These are phyloP conservation scores for Elaeis guineensis DNA, from an alignment of 176 grass and related monocot genomes.

Conservation along the genomic window DNA sequence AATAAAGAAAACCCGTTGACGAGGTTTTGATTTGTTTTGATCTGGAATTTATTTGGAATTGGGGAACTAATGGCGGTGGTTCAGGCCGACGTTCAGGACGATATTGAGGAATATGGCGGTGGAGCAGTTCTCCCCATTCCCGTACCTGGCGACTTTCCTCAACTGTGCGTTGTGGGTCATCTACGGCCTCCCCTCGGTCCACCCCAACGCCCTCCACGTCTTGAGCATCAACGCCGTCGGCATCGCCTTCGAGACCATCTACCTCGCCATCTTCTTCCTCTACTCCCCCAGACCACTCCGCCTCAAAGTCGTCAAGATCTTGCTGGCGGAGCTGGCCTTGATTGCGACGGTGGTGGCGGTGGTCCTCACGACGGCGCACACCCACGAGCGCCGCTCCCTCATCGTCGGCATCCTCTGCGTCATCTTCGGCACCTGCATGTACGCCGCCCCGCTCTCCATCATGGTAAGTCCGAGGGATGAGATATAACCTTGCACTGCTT, in stretches of 20 bases:
- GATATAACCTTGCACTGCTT: too few species aligned
- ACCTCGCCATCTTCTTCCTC: conserved; percentile 56
- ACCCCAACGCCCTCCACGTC: conserved; percentile 73
- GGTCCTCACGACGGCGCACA: conserved; percentile 36
- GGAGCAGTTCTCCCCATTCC: conserved; percentile 60
- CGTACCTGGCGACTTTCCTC: conserved; percentile 82
- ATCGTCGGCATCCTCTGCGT: conserved; percentile 61
- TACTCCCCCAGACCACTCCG: conserved; percentile 32
- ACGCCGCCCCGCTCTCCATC: conserved; percentile 42
- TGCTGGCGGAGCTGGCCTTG: conserved; percentile 37
- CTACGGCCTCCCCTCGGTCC: conserved; percentile 71
- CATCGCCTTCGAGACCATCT: conserved; percentile 42
- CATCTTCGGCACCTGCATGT: conserved; percentile 54
- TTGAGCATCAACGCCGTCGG: conserved; percentile 78
- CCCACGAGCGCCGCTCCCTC: conserved; percentile 32
- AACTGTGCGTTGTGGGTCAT: conserved; percentile 85
- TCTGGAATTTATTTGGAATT: too few species aligned
- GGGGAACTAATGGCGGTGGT: too few species aligned
- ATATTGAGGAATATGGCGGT: conserved; percentile 50
- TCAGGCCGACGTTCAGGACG: conserved; percentile 48
- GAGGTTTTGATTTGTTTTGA: too few species aligned
- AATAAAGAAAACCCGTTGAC: too few species aligned
- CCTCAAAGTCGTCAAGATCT: conserved; percentile 28
- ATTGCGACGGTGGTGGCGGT: conserved; percentile 26
- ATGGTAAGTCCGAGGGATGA: conserved; percentile 35